Evolutionary conservation across 768 basidiomycete genomes (phyloP).

Genomic region (Cubamyces lactineus): DNA sequence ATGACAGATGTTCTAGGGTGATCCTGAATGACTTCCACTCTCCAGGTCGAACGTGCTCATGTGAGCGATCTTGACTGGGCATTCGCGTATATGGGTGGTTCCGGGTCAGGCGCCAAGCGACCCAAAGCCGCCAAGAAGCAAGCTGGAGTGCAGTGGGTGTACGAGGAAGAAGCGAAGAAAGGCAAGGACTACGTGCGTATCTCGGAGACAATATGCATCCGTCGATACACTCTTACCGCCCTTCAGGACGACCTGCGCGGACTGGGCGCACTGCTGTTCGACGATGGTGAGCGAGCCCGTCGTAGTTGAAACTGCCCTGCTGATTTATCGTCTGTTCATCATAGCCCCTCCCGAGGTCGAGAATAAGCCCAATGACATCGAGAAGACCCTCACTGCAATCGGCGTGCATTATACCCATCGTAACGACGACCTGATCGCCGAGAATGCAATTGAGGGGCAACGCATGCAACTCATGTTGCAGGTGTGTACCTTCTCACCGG

Average conservation of each 20-base stretch:
- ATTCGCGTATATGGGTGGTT: conserved; percentile 61
- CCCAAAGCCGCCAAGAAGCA: conserved; percentile 9
- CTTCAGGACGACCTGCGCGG: conserved; percentile 58
- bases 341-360: conserved; percentile 42
- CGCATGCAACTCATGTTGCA: conserved; percentile 56
- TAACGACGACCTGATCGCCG: conserved; percentile 70
- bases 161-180: conserved; percentile 45
- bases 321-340: too few species aligned
- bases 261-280: conserved; percentile 67
- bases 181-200: conserved; percentile 27
- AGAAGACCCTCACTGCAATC: conserved; percentile 57
- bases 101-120: conserved; percentile 29
- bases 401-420: conserved; percentile 76
- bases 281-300: conserved; percentile 64
- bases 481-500: conserved; percentile 36
- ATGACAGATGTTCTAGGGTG: neutral
- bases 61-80: conserved; percentile 82
- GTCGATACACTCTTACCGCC: too few species aligned
- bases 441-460: conserved; percentile 71
- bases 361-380: conserved; percentile 50
- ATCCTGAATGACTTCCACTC: conserved; percentile 1
- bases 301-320: too few species aligned
- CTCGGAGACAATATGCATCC: too few species aligned
- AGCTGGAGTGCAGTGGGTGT: conserved; percentile 43
- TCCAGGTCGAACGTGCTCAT: conserved; percentile 77